These are phyloP conservation scores for Rugonectria rugulosa DNA, from an alignment of 2,329 filamentous ascomycete genomes.

Conservation along the genomic window DNA sequence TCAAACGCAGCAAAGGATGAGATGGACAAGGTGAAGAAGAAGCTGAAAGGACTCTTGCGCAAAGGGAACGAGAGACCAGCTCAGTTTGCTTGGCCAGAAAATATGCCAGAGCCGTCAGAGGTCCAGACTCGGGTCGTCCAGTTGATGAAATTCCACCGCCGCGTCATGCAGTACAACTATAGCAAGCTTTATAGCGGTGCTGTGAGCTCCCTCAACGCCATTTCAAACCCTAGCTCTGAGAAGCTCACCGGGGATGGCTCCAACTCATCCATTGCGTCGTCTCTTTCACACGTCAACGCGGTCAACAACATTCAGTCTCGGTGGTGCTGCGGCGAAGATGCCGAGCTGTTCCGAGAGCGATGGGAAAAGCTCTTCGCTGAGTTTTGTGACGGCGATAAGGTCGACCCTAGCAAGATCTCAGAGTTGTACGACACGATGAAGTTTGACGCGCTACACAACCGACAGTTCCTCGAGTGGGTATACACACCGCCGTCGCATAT, in stretches of 20 bases:
- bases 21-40: conserved; percentile 99
- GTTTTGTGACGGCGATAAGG: conserved; percentile 96
- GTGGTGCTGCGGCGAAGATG: conserved; percentile 97
- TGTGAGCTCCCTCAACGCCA: conserved; percentile 67
- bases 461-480: conserved; percentile 95
- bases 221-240: conserved; percentile 59
- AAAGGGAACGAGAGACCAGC: conserved; percentile 93
- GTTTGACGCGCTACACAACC: conserved; percentile 96
- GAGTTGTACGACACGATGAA: conserved; percentile 99
- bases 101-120: conserved; percentile 92
- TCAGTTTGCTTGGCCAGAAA: conserved; percentile 97
- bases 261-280: conserved; percentile 53
- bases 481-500: conserved; percentile 87
- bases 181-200: conserved; percentile 75
- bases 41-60: conserved; percentile 89
- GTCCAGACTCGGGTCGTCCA: conserved; percentile 93
- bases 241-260: conserved; percentile 53
- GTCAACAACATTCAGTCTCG: conserved; percentile 80
- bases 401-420: conserved; percentile 97
- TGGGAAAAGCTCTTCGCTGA: conserved; percentile 99
- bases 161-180: conserved; percentile 95
- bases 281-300: conserved; percentile 67
- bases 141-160: conserved; percentile 96
- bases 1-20: conserved; percentile 98
- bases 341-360: conserved; percentile 91